A percentile compares a stretch with the other conserved stretches of the same genome.
phyloP scores from a whole-genome alignment of 345 rosid genomes.

The Turnera subulata region DNA sequence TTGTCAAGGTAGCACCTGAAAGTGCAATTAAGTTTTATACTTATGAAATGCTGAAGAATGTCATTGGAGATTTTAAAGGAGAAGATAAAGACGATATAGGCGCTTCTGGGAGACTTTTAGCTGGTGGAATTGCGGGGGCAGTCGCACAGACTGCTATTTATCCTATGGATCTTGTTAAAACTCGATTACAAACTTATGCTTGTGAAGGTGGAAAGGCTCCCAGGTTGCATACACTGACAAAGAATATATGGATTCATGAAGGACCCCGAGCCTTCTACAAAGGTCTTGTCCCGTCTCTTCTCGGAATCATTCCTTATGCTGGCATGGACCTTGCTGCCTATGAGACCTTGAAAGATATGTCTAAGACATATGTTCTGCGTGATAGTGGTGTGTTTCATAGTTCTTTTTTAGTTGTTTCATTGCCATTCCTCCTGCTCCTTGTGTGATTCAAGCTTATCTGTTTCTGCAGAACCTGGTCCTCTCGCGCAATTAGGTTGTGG shows the following conservation, averaged over 20 bases:
- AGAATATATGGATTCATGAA: constrained; percentile 71
- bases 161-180: constrained; percentile 91
- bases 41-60: constrained; percentile 66
- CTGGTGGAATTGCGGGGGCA: constrained; percentile 95
- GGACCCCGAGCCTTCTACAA: constrained; percentile 85
- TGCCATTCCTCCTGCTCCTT: neutral
- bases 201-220: constrained; percentile 66
- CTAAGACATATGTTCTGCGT: constrained; percentile 61
- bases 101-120: constrained; percentile 55
- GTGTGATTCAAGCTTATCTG: neutral
- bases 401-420: constrained; percentile 6
- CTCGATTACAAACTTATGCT: constrained; percentile 72
- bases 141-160: constrained; percentile 83
- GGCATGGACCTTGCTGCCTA: constrained; percentile 95
- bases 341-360: constrained; percentile 79
- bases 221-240: constrained; percentile 46
- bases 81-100: constrained; percentile 56
- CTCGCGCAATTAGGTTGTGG: constrained; percentile 86
- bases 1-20: constrained; percentile 89
- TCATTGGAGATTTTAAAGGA: constrained; percentile 45
- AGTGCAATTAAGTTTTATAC: constrained; percentile 82
- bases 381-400: constrained; percentile 46
- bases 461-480: constrained; percentile 70
- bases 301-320: constrained; percentile 91
- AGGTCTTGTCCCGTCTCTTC: constrained; percentile 82